A percentile compares a stretch with the other conserved stretches of the same genome.
Evolutionary conservation across 139 green algal genomes (phyloP).

Genomic region (Closterium sp.): DNA sequence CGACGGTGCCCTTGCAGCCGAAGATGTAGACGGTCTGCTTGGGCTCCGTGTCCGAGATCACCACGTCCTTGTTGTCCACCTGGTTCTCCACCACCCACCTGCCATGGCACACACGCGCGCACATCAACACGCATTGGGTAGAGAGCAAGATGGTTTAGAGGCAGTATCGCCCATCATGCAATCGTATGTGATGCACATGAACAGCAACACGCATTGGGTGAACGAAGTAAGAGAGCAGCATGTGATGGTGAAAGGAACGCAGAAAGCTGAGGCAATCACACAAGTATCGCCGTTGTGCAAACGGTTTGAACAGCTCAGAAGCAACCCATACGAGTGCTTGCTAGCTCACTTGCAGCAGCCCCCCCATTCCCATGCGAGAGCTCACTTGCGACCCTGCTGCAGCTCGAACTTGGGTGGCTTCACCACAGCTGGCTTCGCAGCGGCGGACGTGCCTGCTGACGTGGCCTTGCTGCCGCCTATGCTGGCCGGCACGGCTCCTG

Average conservation of each 20-base stretch:
- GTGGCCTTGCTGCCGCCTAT: neutral
- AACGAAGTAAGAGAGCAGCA: too few relatives aligned
- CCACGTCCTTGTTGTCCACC: slow-evolving; percentile 66
- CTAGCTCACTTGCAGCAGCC: neutral
- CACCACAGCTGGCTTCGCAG: neutral
- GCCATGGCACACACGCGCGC: neutral
- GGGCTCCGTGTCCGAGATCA: slow-evolving; percentile 68
- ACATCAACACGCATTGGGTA: neutral
- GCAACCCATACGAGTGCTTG: too few relatives aligned
- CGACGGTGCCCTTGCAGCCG: slow-evolving; percentile 71
- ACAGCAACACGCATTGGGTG: too few relatives aligned
- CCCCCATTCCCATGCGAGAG: neutral
- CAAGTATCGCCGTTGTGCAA: too few relatives aligned
- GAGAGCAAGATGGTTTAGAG: too few relatives aligned
- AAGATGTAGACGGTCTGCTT: slow-evolving; percentile 91
- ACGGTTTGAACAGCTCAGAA: too few relatives aligned
- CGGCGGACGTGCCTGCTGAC: neutral
- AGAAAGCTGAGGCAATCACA: too few relatives aligned
- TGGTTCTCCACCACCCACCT: slow-evolving; percentile 86
- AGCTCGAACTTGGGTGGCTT: slow-evolving; percentile 69
- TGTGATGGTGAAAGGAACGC: too few relatives aligned
- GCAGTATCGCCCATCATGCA: neutral
- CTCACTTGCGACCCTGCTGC: slow-evolving; percentile 71
- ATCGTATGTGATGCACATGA: too few relatives aligned
- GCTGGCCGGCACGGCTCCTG: slow-evolving; percentile 60